Evolutionary conservation across 2,329 filamentous ascomycete genomes (phyloP).

Genomic region (Pezicula neosporulosa): DNA sequence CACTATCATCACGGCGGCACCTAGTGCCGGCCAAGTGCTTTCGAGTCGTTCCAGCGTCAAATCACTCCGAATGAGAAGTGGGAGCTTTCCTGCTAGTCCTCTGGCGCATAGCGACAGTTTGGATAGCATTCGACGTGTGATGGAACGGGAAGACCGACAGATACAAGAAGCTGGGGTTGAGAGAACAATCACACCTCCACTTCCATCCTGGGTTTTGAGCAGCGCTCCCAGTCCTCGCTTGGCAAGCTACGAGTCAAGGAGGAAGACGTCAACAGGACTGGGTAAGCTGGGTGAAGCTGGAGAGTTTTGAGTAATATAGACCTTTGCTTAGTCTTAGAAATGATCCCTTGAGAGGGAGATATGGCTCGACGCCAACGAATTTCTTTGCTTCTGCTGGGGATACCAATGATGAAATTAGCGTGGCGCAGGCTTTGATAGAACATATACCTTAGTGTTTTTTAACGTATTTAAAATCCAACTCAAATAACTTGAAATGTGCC

Average conservation of each 20-base stretch:
- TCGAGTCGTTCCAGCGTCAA: slow-evolving; percentile 48
- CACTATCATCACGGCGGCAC: slow-evolving; percentile 68
- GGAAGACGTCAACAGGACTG: slow-evolving; percentile 14
- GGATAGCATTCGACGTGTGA: slow-evolving; percentile 34
- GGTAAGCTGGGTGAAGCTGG: slow-evolving; percentile 18
- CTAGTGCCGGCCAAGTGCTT: slow-evolving; percentile 63
- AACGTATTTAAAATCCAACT: slow-evolving; percentile 12
- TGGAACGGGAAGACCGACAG: slow-evolving; percentile 25
- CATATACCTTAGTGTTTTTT: slow-evolving; percentile 24
- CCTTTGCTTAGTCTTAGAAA: neutral
- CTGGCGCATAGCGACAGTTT: slow-evolving; percentile 47
- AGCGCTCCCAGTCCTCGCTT: slow-evolving; percentile 49
- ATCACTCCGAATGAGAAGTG: slow-evolving; percentile 53
- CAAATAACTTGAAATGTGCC: neutral
- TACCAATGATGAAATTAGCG: slow-evolving; percentile 28
- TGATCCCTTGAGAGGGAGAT: slow-evolving; percentile 13
- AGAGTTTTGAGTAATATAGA: slow-evolving; percentile 6
- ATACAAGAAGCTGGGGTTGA: slow-evolving; percentile 16
- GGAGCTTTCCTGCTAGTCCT: slow-evolving; percentile 48
- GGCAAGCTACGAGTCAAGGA: slow-evolving; percentile 36
- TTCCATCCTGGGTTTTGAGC: slow-evolving; percentile 58
- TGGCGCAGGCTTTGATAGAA: slow-evolving; percentile 17
- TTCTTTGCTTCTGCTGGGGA: slow-evolving; percentile 22
- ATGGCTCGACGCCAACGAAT: slow-evolving; percentile 25
- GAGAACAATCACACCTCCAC: slow-evolving; percentile 56